Conservation (phyloP, 768 basidiomycete species). For the Stropharia rugosoannulata region DNA sequence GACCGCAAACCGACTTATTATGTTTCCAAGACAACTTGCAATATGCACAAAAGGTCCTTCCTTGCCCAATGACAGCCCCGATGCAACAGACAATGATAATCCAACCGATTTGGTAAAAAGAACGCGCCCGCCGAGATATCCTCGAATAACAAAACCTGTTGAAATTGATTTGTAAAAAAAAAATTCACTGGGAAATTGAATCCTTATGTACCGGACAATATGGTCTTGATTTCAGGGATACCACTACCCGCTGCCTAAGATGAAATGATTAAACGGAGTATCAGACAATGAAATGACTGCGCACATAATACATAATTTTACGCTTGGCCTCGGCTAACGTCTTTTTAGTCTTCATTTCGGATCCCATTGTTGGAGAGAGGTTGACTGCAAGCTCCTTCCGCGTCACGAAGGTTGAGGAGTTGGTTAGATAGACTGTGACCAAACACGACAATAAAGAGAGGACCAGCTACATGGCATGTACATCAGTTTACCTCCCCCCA, state of each 20-base stretch:
- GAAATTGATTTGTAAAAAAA: conserved; percentile 4
- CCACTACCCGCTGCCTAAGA: conserved; percentile 88
- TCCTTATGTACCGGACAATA: conserved; percentile 65
- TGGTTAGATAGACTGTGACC: conserved; percentile 85
- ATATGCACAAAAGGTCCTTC: conserved; percentile 84
- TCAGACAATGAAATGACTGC: conserved; percentile 23
- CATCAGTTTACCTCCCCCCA: not conserved
- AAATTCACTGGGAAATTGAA: not conserved
- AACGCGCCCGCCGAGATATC: conserved; percentile 89
- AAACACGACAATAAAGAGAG: conserved; percentile 72
- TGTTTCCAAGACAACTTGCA: conserved; percentile 90
- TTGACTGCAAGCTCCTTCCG: conserved; percentile 83
- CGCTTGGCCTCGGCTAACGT: conserved; percentile 40
- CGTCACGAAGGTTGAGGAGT: conserved; percentile 85
- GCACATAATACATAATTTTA: conserved; percentile 80
- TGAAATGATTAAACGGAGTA: not conserved
- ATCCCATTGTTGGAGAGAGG: conserved; percentile 29
- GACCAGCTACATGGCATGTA: conserved; percentile 45
- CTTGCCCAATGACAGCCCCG: conserved; percentile 83
- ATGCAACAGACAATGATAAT: conserved; percentile 87
- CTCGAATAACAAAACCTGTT: conserved; percentile 93
- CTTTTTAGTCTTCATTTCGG: conserved; percentile 39
- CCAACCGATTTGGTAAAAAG: conserved; percentile 90
- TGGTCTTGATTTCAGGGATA: conserved; percentile 96
- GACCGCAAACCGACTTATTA: conserved; percentile 76